Evolutionary conservation across 257 asterid genomes (phyloP).

Genomic region (Nicotiana sylvestris): DNA sequence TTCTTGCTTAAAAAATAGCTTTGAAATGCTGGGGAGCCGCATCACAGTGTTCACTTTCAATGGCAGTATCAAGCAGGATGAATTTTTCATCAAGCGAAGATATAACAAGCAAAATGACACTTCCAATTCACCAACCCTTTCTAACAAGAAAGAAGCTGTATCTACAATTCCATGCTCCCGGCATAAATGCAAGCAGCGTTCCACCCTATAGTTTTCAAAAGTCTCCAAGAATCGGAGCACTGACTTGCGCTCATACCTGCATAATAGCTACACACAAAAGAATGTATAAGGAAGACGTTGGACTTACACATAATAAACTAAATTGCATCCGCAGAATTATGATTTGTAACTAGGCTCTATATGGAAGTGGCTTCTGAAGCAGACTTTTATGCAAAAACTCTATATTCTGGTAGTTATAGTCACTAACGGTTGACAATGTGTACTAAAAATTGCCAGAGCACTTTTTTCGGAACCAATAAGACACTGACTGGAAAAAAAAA

Average conservation of each 20-base stretch:
- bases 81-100: constrained; percentile 67
- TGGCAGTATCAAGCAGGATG: constrained; percentile 50
- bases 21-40: constrained; percentile 33
- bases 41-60: constrained; percentile 40
- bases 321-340: not conserved
- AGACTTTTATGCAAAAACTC: not conserved
- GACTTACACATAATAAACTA: not conserved
- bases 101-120: constrained; percentile 70
- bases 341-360: not conserved
- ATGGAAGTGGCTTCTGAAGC: not conserved
- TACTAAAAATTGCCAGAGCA: not conserved
- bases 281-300: not conserved
- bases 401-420: not conserved
- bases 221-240: constrained; percentile 94
- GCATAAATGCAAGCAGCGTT: constrained; percentile 79
- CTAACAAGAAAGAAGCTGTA: constrained; percentile 91
- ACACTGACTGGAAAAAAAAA: not conserved
- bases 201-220: constrained; percentile 93
- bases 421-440: not conserved
- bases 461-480: not conserved
- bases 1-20: constrained; percentile 42
- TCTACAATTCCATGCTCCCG: constrained; percentile 77
- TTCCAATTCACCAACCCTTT: constrained; percentile 97
- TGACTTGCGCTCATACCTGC: constrained; percentile 68
- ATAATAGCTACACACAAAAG: constrained; percentile 62